Evolutionary conservation across 768 basidiomycete genomes (phyloP), one percentile per base, ranked within the genome.

Genomic region (Lactarius pseudohatsudake): DNA sequence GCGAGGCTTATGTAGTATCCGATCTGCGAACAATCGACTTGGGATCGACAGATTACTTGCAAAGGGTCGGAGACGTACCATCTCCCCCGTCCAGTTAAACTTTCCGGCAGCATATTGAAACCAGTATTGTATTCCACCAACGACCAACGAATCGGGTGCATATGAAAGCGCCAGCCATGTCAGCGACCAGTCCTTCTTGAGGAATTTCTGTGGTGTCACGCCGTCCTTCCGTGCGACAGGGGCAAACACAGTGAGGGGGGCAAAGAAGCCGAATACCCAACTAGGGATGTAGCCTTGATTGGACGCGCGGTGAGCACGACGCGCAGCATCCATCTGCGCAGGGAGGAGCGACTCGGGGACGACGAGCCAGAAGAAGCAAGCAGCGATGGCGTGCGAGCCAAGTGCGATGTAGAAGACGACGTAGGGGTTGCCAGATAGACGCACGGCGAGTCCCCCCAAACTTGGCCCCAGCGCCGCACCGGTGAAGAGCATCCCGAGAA

Each of bases 381-480:
- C 74, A 70, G 84, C 86, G 55, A 85, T 9, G 28, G 80, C 28
- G 68, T 90, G 87, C 8, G 86, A 66, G 10, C 73, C 68, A 5
- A 80, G 74, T 10, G 88, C 83, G 56, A 87, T 70, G 75, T 91
- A 95, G 79, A 95, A 95, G 20, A 91, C 86, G 0, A 85, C 84
- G 22, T 91, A 75, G 11, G 83, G 71, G 18, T 78, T 76, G 6
- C 81, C 82, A 0, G 87, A 90, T 28, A 76, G 71, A 41, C 78
- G 82, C 72, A 94, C 85, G 47, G 92, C 72, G 41, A 91, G 65
- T 59, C 85, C 81, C 16, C 92, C 91, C 0, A 94, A 64, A 4
- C 85, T 81, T 5, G 94, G 94, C 0, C 94, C 94, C 22, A 91
- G 36, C 1, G 88, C 88, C 72, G 91, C 81, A n/a, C 94, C 94